Evolutionary conservation across 192 early-diverging fungal species (phyloP), one percentile per base, ranked within the genome.

Genomic region (Phycomyces nitens): DNA sequence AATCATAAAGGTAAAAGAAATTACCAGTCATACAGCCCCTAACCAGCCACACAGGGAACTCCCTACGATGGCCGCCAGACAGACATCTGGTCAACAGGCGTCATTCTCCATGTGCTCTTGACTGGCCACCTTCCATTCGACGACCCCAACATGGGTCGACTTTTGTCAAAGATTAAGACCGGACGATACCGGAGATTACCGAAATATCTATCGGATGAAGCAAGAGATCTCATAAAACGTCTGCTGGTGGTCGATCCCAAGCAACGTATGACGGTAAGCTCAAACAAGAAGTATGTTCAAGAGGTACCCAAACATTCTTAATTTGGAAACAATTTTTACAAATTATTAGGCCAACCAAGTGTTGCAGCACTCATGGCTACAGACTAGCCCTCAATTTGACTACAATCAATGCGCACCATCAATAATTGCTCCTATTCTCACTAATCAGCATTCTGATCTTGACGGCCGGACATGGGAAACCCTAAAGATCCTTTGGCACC

Each of bases 21-120:
- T 51, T 29, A 6, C 44, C 3, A 47, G 3, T 6, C 12, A 50
- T 24, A 57, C 56, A 34, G 44, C 43, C 51, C 44, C 22, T 47
- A 21, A 57, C 26, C 22, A 51, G 56, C 1, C 24, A 15, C 34
- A 42, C 55, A 72, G 57, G 59, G 64, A 23, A 65, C 43, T 21
- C 5, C 79, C 76, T 68, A 82, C 80, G 47, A 71, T 82, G 51
- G 68, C 10, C 34, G 54, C 14, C 26, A 24, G 14, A 92, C 94
- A 10, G 96, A 99, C 80, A 80, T 99, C 55, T 99, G 95, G 95
- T 91, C 89, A n/a, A 81, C 95, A 38, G 96, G 96, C 53, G 88
- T 96, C 6, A 91, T 98, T 57, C 82, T 93, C 15, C 96, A 91
- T 72, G 89, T 92, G 20, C 72, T 95, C 29, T 71, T 93, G 27